phyloP scores from a whole-genome alignment of 495 filamentous ascomycete genomes.

The Penicillium angulare region DNA sequence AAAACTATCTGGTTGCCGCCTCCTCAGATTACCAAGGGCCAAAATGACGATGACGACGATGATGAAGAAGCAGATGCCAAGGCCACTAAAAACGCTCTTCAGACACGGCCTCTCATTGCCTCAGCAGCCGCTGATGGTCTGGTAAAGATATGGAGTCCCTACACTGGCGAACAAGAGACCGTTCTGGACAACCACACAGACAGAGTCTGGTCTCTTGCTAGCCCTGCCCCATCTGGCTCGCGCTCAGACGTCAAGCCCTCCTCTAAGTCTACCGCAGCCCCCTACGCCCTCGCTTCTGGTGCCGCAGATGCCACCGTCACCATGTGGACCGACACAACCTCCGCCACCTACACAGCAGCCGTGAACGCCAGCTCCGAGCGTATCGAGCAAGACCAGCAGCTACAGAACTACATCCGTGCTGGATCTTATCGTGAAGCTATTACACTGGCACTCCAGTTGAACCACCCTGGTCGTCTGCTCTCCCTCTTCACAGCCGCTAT shows the following conservation, averaged over 20 bases:
- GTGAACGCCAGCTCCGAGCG: constrained; percentile 70
- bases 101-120: constrained; percentile 61
- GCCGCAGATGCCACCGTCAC: constrained; percentile 86
- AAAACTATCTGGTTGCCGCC: constrained; percentile 88
- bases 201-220: constrained; percentile 83
- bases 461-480: constrained; percentile 86
- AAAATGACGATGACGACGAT: constrained; percentile 34
- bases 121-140: constrained; percentile 93
- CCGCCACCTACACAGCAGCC: constrained; percentile 68
- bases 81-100: constrained; percentile 24
- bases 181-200: constrained; percentile 97
- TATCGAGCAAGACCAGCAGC: constrained; percentile 86
- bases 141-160: constrained; percentile 91
- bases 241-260: constrained; percentile 36
- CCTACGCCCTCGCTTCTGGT: constrained; percentile 78
- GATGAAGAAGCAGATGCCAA: constrained; percentile 32
- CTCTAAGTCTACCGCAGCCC: constrained; percentile 31
- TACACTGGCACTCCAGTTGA: constrained; percentile 83
- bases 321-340: constrained; percentile 92
- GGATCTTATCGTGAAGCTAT: constrained; percentile 90
- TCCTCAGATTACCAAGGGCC: constrained; percentile 39
- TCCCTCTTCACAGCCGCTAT: constrained; percentile 78
- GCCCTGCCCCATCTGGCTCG: constrained; percentile 55
- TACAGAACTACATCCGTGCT: constrained; percentile 86
- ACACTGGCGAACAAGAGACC: constrained; percentile 73